phyloP scores from a whole-genome alignment of 768 basidiomycete genomes.

The Trichaptum fuscoviolaceum region DNA sequence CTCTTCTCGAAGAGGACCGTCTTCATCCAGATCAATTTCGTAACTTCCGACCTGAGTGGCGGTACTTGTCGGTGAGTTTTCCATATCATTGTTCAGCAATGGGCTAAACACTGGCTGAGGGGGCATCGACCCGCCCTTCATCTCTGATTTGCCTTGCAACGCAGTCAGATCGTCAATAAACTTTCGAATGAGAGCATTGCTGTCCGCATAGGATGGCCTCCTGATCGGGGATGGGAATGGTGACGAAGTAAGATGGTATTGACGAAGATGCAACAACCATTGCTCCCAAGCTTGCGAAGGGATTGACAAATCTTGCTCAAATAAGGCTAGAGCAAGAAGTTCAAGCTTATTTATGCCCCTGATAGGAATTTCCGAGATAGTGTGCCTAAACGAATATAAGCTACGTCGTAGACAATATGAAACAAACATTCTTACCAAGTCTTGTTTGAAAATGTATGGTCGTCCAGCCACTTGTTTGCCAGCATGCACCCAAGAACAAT shows the following conservation, averaged over 20 bases:
- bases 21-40: conserved; percentile 79
- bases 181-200: conserved; percentile 62
- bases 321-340: conserved; percentile 63
- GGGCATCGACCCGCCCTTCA: conserved; percentile 15
- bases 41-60: conserved; percentile 34
- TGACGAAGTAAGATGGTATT: conserved; percentile 59
- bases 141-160: conserved; percentile 30
- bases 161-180: conserved; percentile 66
- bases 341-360: conserved; percentile 67
- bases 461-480: conserved; percentile 85
- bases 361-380: conserved; percentile 72
- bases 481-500: conserved; percentile 80
- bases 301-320: conserved; percentile 66
- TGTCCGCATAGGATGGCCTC: conserved; percentile 61
- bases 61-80: background rate
- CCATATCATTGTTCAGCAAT: conserved; percentile 1
- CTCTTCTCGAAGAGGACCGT: conserved; percentile 77
- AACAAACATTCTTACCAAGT: conserved; percentile 55
- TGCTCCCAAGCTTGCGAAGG: conserved; percentile 58
- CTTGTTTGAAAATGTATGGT: conserved; percentile 86
- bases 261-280: conserved; percentile 64
- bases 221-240: conserved; percentile 68
- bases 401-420: background rate
- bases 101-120: conserved; percentile 51
- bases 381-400: conserved; percentile 47